phyloP scores from a whole-genome alignment of 805 yeast genomes.

The Saccharomycopsis sp. region DNA sequence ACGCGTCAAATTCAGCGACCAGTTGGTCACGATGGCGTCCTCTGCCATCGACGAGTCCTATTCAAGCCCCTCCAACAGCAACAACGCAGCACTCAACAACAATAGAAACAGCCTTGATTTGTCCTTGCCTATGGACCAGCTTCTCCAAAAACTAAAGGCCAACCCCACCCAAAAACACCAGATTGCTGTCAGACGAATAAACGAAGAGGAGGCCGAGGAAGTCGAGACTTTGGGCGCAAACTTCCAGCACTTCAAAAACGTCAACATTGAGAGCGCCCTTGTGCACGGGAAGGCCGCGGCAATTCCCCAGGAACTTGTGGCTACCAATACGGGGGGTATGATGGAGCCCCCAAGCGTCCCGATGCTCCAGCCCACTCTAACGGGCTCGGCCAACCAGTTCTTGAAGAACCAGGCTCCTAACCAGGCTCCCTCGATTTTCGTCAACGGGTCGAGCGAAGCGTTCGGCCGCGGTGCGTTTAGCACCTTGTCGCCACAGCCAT shows the following conservation, averaged over 20 bases:
- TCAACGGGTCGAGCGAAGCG: slow-evolving; percentile 2
- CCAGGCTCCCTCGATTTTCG: neutral
- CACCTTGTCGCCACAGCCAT: slow-evolving; percentile 11
- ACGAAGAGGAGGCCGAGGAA: slow-evolving; percentile 48
- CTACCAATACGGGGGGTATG: slow-evolving; percentile 15
- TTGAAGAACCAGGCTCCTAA: slow-evolving; percentile 23
- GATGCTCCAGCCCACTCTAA: slow-evolving; percentile 32
- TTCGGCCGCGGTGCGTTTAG: slow-evolving; percentile 8
- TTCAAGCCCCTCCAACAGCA: neutral
- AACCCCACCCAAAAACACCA: slow-evolving; percentile 25
- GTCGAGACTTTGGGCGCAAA: slow-evolving; percentile 71
- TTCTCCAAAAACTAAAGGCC: slow-evolving; percentile 41
- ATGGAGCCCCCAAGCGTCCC: slow-evolving; percentile 22
- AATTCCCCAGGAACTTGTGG: slow-evolving; percentile 30
- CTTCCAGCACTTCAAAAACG: slow-evolving; percentile 66
- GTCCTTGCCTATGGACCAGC: slow-evolving; percentile 72
- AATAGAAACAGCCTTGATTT: slow-evolving; percentile 39
- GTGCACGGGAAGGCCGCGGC: slow-evolving; percentile 62
- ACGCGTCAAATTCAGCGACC: slow-evolving; percentile 68
- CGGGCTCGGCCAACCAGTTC: slow-evolving; percentile 35
- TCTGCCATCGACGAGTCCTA: slow-evolving; percentile 12
- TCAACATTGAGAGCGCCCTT: slow-evolving; percentile 69
- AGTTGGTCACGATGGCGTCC: slow-evolving; percentile 40
- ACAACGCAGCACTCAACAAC: neutral
- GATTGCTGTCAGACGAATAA: slow-evolving; percentile 18